These are phyloP conservation scores for Hibiscus trionum DNA, from an alignment of 345 rosid genomes.

Conservation along the genomic window DNA sequence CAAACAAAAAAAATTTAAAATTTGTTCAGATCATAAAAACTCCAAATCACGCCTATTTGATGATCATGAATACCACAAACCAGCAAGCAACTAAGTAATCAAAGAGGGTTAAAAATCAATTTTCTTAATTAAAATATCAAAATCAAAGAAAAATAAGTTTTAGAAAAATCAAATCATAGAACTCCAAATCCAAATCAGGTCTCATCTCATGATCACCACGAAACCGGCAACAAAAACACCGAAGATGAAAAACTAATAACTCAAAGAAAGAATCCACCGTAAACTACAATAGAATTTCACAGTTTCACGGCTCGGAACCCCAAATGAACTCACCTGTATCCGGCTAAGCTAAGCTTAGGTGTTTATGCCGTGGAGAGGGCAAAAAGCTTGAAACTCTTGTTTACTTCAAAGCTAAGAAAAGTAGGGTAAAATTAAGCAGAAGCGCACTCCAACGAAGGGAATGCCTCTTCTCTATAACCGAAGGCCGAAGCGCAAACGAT, in stretches of 20 bases:
- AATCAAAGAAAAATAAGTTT: background rate
- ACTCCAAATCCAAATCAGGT: background rate
- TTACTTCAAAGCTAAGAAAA: background rate
- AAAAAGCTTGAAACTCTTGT: background rate
- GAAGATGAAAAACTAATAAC: background rate
- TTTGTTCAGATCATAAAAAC: background rate
- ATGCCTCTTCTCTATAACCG: conserved; percentile 14
- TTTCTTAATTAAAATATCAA: background rate
- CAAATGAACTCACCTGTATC: conserved; percentile 24
- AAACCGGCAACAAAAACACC: background rate
- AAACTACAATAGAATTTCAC: background rate
- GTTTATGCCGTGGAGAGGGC: background rate
- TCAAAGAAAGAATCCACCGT: background rate
- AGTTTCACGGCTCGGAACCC: background rate
- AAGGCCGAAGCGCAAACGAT: background rate
- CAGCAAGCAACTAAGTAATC: background rate
- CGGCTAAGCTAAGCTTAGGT: background rate
- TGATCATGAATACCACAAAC: background rate
- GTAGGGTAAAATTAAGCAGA: conserved; percentile 17
- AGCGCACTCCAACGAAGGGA: conserved; percentile 21
- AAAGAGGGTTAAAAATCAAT: background rate
- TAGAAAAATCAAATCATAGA: background rate
- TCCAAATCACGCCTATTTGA: background rate
- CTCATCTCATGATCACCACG: background rate
- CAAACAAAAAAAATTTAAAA: background rate